These are phyloP conservation scores for Malassezia vespertilionis DNA, from an alignment of 1,284 basidiomycete species.

Conservation along the genomic window DNA sequence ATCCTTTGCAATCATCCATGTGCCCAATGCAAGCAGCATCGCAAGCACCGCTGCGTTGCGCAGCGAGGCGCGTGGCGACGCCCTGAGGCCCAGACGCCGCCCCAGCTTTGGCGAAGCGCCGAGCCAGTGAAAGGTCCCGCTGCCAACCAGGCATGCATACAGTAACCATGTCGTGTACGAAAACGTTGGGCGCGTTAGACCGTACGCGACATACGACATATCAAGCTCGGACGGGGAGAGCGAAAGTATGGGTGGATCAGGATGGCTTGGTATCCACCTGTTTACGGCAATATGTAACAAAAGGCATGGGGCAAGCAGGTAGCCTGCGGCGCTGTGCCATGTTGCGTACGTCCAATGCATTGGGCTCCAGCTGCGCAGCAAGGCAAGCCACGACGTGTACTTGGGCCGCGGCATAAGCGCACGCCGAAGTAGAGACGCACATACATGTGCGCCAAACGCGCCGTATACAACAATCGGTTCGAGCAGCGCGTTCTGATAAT, in stretches of 20 bases:
- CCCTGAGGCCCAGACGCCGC: not conserved
- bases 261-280: constrained; percentile 23
- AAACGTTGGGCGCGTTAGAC: constrained; percentile 1
- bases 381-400: too few species aligned
- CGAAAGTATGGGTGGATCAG: constrained; percentile 16
- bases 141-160: constrained; percentile 5
- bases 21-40: constrained; percentile 6
- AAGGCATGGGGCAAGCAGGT: constrained; percentile 21
- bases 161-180: not conserved
- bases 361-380: not conserved
- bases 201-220: constrained; percentile 29
- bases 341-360: not conserved
- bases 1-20: constrained; percentile 1
- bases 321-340: constrained; percentile 21
- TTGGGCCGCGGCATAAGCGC: constrained; percentile 7
- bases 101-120: constrained; percentile 7
- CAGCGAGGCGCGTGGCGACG: not conserved
- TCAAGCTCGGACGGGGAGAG: constrained; percentile 36
- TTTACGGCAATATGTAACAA: constrained; percentile 27
- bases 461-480: constrained; percentile 33
- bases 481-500: constrained; percentile 28
- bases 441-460: constrained; percentile 21
- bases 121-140: constrained; percentile 6
- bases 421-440: constrained; percentile 16
- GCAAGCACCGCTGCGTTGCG: not conserved